phyloP scores from a whole-genome alignment of 2,329 filamentous ascomycete species.

The Davidsoniella neocaledoniae region DNA sequence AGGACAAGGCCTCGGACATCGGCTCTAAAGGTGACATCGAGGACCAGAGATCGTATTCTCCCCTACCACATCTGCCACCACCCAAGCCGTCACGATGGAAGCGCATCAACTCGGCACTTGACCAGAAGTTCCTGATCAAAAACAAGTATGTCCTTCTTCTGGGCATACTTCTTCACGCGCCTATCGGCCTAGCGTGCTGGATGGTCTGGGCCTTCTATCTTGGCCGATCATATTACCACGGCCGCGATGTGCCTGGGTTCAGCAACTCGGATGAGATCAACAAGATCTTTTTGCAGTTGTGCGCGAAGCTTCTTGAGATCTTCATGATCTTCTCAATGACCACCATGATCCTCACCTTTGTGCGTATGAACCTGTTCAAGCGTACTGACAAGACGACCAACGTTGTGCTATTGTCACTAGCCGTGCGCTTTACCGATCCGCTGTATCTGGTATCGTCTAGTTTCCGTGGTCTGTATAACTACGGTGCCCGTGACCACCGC shows the following conservation, averaged over 20 bases:
- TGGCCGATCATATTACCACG: not conserved
- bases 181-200: not conserved
- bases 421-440: conserved; percentile 4
- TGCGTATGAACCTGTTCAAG: not conserved
- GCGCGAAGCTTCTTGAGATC: not conserved
- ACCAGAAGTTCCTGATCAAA: no score
- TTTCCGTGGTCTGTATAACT: conserved; percentile 1
- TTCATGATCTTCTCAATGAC: conserved; percentile 3
- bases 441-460: not conserved
- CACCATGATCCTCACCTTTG: not conserved
- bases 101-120: no score
- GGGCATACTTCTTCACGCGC: no score
- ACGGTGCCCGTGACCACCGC: not conserved
- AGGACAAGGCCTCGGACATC: no score
- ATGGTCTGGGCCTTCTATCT: not conserved
- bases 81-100: no score
- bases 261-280: not conserved
- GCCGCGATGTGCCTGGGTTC: not conserved
- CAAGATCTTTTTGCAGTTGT: not conserved
- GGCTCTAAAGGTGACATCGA: no score
- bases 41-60: no score
- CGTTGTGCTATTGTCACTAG: not conserved
- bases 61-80: no score
- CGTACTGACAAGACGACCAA: not conserved
- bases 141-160: no score